Base-by-base conservation (phyloP, 768 basidiomycete genomes). In the Phaeolepiota aurea region DNA sequence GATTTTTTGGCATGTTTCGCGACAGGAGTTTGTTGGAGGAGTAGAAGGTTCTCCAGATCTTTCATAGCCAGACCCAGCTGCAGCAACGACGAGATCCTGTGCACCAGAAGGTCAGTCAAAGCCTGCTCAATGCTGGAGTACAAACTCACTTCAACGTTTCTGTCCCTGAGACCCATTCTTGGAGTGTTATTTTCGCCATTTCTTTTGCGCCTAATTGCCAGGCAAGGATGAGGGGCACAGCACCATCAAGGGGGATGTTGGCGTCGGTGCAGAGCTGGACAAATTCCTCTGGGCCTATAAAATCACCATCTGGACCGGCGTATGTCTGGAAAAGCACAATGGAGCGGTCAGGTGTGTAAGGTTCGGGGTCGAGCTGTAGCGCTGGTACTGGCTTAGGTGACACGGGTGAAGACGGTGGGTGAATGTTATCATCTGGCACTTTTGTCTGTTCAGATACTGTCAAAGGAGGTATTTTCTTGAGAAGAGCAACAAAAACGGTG, bases 241-340 rank as follows among this genome's bases (percentile, higher is more conserved):
- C 66, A 20, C 86, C 83, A 14, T 89, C 87, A 57, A 91, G 62
- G 0, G 83, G 66, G 34, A 89, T 72, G n/a, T 73, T 63, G 10
- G 79, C 75, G 46, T 88, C 83, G 18, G 48, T 68, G 59, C 83
- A 91, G 20, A 92, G 60, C 39, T 61, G 66, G 57, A 82, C 78
- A 46, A 89, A 77, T 2, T 86, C 85, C 44, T 79, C 84, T 1
- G 82, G 72, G 1, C 78, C 81, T 49, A 91, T 87, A 32, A 72
- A 63, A 34, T 62, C 53, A 18, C 69, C 62, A 36, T 87, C 83
- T 9, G 47, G 51, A 44, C 76, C 75, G 16, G 77, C 75, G 51
- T 85, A 87, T 2, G 54, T 57, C 38, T 62, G 62, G 65, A 89
- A 90, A 12, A 88, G 66, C 1, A 59, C 61, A 16, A 66, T 59